Conservation (phyloP, 2,329 filamentous ascomycete genomes). For the Torrubiella hemipterigena region DNA sequence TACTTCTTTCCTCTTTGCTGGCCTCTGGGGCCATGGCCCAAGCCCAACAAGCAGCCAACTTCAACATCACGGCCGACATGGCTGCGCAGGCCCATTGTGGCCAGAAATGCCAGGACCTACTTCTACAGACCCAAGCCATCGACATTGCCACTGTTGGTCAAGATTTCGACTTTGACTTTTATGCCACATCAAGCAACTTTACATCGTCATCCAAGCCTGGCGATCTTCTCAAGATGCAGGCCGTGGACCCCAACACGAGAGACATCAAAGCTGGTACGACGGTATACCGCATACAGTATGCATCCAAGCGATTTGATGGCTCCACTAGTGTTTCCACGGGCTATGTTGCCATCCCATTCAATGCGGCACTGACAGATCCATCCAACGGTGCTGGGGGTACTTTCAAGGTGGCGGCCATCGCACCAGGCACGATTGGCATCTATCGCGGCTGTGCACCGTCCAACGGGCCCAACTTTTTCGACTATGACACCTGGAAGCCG, state of each 20-base stretch:
- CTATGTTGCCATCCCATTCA: not conserved
- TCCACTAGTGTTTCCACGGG: not conserved
- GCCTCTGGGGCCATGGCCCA: not conserved
- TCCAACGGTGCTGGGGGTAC: too few species aligned
- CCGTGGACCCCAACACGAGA: not conserved
- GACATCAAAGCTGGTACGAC: not conserved
- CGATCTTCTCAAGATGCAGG: not conserved
- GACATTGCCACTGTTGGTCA: not conserved
- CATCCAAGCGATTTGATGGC: not conserved
- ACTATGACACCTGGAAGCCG: conserved; percentile 7
- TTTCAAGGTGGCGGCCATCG: conserved; percentile 4
- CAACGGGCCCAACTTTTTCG: conserved; percentile 4
- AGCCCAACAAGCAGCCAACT: not conserved
- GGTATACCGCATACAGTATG: not conserved
- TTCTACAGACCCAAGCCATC: not conserved
- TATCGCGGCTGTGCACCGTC: conserved; percentile 7
- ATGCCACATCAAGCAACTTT: not conserved
- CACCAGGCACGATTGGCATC: conserved; percentile 9
- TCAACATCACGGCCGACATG: not conserved
- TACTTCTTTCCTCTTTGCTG: too few species aligned
- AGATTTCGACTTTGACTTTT: not conserved
- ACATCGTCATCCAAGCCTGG: not conserved
- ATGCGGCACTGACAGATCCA: not conserved
- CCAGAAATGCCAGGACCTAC: not conserved
- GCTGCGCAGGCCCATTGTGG: not conserved